These are phyloP conservation scores for Trebouxia gelatinosa DNA, from an alignment of 163 green algal species.

Conservation along the genomic window DNA sequence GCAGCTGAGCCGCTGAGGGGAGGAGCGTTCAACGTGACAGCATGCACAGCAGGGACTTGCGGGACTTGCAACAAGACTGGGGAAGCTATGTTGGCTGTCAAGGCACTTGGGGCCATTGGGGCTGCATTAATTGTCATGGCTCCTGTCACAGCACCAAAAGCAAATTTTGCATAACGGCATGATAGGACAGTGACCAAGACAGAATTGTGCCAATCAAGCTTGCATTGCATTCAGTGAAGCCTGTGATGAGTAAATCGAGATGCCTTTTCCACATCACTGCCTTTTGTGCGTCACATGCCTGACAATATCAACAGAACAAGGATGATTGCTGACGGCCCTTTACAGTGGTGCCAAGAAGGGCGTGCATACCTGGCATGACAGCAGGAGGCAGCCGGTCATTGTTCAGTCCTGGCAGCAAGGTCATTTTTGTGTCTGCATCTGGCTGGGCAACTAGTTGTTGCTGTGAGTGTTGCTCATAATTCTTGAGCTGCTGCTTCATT, in stretches of 20 bases:
- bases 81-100: constrained; percentile 13
- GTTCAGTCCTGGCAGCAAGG: constrained; percentile 8
- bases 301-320: background rate
- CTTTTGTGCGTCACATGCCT: too few relatives aligned
- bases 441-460: constrained; percentile 33
- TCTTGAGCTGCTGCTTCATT: constrained; percentile 35
- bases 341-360: background rate
- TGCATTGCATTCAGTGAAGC: too few relatives aligned
- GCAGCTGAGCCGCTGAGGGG: background rate
- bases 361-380: background rate
- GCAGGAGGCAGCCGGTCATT: constrained; percentile 16
- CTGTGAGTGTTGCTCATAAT: constrained; percentile 22
- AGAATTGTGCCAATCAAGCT: background rate
- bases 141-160: background rate
- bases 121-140: background rate
- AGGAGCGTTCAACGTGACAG: constrained; percentile 6
- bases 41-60: background rate
- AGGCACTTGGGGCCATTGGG: background rate
- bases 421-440: constrained; percentile 8
- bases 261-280: too few relatives aligned
- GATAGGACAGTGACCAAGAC: background rate
- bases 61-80: constrained; percentile 16
- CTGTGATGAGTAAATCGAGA: too few relatives aligned
- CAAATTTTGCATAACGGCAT: background rate
- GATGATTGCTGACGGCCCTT: background rate